Percentiles rank a stretch among this genome's conserved stretches.
Conservation (phyloP, 169 alveolate species). For the Neospora caninum region DNA sequence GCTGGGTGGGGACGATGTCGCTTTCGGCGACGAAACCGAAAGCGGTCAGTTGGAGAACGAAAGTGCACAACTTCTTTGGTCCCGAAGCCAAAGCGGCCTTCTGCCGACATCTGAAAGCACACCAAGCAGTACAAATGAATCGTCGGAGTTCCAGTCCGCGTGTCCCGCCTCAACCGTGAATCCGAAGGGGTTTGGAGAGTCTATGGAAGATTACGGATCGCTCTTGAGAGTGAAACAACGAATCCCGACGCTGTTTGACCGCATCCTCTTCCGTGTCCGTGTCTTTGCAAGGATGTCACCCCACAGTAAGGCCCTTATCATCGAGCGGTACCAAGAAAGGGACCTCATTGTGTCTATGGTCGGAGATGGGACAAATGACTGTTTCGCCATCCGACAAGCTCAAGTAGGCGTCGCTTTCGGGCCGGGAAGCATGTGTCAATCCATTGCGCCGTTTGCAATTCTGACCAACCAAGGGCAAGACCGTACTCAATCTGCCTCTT, state of each 20-base stretch:
- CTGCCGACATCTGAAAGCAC: neutral
- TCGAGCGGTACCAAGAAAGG: slow-evolving; percentile 34
- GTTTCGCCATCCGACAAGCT: slow-evolving; percentile 91
- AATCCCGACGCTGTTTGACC: neutral
- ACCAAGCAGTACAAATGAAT: too few species aligned
- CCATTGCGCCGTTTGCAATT: slow-evolving; percentile 44
- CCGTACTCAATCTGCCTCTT: neutral
- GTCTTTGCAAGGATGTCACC: slow-evolving; percentile 62
- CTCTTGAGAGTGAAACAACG: neutral
- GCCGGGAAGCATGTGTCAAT: slow-evolving; percentile 58
- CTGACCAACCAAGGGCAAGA: neutral
- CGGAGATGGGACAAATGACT: slow-evolving; percentile 95
- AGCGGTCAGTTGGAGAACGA: neutral
- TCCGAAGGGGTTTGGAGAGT: neutral
- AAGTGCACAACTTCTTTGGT: neutral
- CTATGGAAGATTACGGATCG: neutral
- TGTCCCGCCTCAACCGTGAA: neutral
- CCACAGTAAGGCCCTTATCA: slow-evolving; percentile 13
- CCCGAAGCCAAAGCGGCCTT: neutral
- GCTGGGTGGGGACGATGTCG: neutral
- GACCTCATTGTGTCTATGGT: slow-evolving; percentile 83
- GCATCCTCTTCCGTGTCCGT: slow-evolving; percentile 38
- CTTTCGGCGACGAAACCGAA: neutral
- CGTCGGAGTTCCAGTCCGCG: neutral
- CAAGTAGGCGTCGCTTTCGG: slow-evolving; percentile 94